Base-by-base conservation (phyloP, 1,284 basidiomycete species). In the Athelia psychrophila region DNA sequence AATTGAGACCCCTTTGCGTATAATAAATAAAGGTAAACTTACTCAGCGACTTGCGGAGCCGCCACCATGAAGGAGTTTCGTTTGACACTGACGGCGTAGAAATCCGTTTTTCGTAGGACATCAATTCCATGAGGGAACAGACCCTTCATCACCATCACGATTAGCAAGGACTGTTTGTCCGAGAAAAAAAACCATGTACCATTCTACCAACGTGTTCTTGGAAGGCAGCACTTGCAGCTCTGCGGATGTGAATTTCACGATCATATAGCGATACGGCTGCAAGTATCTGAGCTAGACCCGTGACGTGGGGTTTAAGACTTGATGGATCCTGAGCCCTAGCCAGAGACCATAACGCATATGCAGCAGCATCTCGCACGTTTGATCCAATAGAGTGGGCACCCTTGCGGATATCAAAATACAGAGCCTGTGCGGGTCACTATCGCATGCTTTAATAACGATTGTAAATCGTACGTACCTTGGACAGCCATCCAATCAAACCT, bases 141-240 rank as follows among this genome's bases (percentile, higher is more conserved):
- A 48, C 79, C 85, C 93, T 96, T 24, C 59, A 53, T 58, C 54
- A 27, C 45, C 40, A 25, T 53, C 45, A 54, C 54, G 49, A 15
- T 45, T 49, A 54, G 54, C 56, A 55, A 56, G 48, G 44, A 52
- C 53, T 33, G 53, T 25, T 33, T 25, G 44, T 33, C 44, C 50
- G 38, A 57, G 45, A 48, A 20, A 53, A 46, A 51, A 24, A 27
- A 40, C 19, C 27, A 70, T 84, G 70, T 61, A 95, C 93, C 71
- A 91, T 89, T 61, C 97, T 78, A 9, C 97, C 97, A 38, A 98
- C 97, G 61, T 91, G 89, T 69, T 99, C 97, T 67, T 99, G 97
- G 66, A 94, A 99, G 3, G 96, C 94, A 9, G 97, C 97, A 69
- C 95, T 98, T 2, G 96, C 95, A 3, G 97, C 97, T 55, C 97